Conservation (phyloP, 768 basidiomycete species). For the Tylopilus plumbeoviolaceoides region DNA sequence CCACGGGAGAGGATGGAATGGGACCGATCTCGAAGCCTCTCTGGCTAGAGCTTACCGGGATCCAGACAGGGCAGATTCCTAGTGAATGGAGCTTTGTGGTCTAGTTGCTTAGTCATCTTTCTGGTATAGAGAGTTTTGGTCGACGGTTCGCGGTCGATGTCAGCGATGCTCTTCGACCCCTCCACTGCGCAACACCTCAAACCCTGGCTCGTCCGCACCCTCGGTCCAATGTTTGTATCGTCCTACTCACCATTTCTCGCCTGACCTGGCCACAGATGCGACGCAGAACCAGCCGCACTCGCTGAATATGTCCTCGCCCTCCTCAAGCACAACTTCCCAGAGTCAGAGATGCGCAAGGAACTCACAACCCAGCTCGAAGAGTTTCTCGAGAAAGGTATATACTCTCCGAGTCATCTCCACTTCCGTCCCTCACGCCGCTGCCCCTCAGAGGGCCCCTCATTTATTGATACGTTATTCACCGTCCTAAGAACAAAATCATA, state of each 20-base stretch:
- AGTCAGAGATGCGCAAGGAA: conserved; percentile 78
- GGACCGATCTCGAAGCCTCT: conserved; percentile 57
- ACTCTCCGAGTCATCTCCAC: background rate
- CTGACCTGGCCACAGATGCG: conserved; percentile 57
- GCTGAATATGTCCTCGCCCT: conserved; percentile 94
- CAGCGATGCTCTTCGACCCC: conserved; percentile 63
- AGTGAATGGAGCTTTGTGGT: conserved; percentile 77
- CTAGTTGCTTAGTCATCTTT: conserved; percentile 14
- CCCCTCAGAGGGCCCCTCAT: conserved; percentile 57
- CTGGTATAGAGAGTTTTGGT: background rate
- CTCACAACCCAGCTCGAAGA: conserved; percentile 77
- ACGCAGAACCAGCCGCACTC: conserved; percentile 91
- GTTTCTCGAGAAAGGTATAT: conserved; percentile 86
- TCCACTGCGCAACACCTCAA: conserved; percentile 65
- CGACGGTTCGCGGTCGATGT: background rate
- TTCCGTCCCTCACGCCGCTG: conserved; percentile 9
- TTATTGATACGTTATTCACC: conserved; percentile 84
- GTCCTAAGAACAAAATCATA: conserved; percentile 84
- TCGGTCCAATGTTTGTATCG: conserved; percentile 77
- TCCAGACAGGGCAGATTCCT: conserved; percentile 72
- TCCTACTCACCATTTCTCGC: background rate
- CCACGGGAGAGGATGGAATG: conserved; percentile 68
- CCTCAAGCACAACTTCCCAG: conserved; percentile 83
- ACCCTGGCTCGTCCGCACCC: conserved; percentile 82
- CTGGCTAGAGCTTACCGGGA: conserved; percentile 47